Percentiles rank a stretch among this genome's conserved stretches.
phyloP scores from a whole-genome alignment of 805 yeast genomes.

The Yarrowia phangngaensis region DNA sequence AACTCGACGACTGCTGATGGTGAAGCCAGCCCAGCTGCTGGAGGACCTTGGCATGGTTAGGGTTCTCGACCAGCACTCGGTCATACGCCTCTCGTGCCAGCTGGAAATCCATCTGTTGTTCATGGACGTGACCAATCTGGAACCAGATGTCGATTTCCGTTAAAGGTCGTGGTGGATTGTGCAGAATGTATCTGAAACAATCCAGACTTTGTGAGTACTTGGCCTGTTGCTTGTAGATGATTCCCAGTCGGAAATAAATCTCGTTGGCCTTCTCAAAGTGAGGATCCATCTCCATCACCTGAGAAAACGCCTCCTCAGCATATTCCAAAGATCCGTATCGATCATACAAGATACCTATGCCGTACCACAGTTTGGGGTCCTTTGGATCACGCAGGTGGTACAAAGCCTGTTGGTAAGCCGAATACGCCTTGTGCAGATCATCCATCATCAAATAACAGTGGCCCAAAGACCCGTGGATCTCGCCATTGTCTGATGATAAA shows the following conservation, averaged over 20 bases:
- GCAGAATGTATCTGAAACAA: slow-evolving; percentile 87
- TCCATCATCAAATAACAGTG: slow-evolving; percentile 97
- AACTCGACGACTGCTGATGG: slow-evolving; percentile 61
- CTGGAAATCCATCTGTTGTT: slow-evolving; percentile 84
- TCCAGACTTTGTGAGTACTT: slow-evolving; percentile 84
- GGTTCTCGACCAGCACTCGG: slow-evolving; percentile 81
- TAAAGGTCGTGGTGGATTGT: slow-evolving; percentile 90
- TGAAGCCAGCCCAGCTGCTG: slow-evolving; percentile 95
- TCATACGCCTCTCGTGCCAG: slow-evolving; percentile 96
- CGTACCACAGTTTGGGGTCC: slow-evolving; percentile 98
- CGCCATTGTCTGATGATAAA: slow-evolving; percentile 83
- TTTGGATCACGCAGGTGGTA: slow-evolving; percentile 87
- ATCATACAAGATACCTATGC: slow-evolving; percentile 94
- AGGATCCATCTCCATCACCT: slow-evolving; percentile 93
- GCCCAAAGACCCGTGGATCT: slow-evolving; percentile 91
- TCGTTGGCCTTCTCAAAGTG: slow-evolving; percentile 94
- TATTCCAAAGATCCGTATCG: slow-evolving; percentile 94
- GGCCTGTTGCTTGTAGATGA: slow-evolving; percentile 91
- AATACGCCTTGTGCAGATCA: slow-evolving; percentile 90
- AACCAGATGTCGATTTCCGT: slow-evolving; percentile 98
- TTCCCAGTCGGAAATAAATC: slow-evolving; percentile 92
- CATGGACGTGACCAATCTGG: slow-evolving; percentile 93
- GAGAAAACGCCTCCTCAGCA: slow-evolving; percentile 97
- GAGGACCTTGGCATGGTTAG: slow-evolving; percentile 91
- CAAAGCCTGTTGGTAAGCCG: slow-evolving; percentile 94